These are phyloP conservation scores for Claviceps purpurea DNA, from an alignment of 2,329 filamentous ascomycete genomes.

Conservation along the genomic window DNA sequence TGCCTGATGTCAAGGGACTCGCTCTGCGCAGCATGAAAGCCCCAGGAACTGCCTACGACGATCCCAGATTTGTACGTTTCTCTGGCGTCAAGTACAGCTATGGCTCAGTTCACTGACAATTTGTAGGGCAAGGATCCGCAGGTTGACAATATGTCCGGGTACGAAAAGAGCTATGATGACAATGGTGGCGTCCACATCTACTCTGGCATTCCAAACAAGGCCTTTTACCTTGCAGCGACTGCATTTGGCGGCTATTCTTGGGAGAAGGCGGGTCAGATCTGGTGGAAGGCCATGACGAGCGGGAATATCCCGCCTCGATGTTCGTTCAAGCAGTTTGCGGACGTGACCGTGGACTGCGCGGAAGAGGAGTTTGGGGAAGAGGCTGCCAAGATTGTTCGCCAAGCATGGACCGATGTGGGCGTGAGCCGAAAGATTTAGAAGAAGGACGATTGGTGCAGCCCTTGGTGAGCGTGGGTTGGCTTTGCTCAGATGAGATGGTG, in stretches of 20 bases:
- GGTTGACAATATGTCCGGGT: constrained; percentile 32
- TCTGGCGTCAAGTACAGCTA: neutral
- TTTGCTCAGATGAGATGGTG: neutral
- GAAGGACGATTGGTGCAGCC: constrained; percentile 4
- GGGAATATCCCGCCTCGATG: constrained; percentile 26
- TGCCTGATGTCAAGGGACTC: constrained; percentile 35
- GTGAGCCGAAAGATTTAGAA: constrained; percentile 18
- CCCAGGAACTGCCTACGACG: constrained; percentile 38
- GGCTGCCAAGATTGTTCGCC: constrained; percentile 28
- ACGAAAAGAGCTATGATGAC: constrained; percentile 27
- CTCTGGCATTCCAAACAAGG: constrained; percentile 44
- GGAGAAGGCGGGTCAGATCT: constrained; percentile 39
- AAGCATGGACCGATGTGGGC: constrained; percentile 35
- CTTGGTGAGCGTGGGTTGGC: constrained; percentile 1
- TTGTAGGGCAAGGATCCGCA: constrained; percentile 38
- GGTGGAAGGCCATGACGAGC: constrained; percentile 35
- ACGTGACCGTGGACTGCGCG: constrained; percentile 33
- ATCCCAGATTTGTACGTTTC: constrained; percentile 33
- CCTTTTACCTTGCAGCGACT: constrained; percentile 36
- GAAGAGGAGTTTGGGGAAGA: constrained; percentile 28
- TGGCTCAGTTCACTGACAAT: neutral
- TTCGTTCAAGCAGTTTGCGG: constrained; percentile 35
- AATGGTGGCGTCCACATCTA: constrained; percentile 41
- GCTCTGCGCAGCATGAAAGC: constrained; percentile 41
- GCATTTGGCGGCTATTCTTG: constrained; percentile 39